These are phyloP conservation scores for Diplogelasinospora grovesii DNA, from an alignment of 495 filamentous ascomycete species.

Conservation along the genomic window DNA sequence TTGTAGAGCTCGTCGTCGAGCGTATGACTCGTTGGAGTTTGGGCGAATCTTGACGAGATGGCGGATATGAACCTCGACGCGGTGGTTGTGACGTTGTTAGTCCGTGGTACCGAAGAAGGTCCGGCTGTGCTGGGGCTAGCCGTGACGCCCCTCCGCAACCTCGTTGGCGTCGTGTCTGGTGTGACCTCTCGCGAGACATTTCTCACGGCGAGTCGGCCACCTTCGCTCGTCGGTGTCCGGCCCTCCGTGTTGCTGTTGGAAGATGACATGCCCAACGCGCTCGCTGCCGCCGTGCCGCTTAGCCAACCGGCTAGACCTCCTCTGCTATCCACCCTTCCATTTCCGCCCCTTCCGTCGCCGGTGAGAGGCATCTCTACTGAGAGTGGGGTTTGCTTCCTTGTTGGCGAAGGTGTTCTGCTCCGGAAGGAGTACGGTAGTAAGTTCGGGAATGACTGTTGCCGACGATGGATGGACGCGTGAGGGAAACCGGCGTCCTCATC, in stretches of 20 bases:
- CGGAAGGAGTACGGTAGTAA: slow-evolving; percentile 27
- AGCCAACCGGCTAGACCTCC: slow-evolving; percentile 30
- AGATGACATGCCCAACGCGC: slow-evolving; percentile 11
- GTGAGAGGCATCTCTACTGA: slow-evolving; percentile 37
- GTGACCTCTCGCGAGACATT: slow-evolving; percentile 7
- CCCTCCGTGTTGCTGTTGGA: slow-evolving; percentile 1
- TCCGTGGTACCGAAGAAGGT: slow-evolving; percentile 12
- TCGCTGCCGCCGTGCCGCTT: slow-evolving; percentile 18
- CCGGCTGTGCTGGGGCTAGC: slow-evolving; percentile 1
- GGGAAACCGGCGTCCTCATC: slow-evolving; percentile 21
- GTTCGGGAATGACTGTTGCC: slow-evolving; percentile 37
- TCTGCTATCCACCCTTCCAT: slow-evolving; percentile 20
- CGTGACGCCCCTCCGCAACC: slow-evolving; percentile 14
- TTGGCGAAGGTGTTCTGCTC: slow-evolving; percentile 27
- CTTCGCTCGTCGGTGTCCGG: too few relatives aligned
- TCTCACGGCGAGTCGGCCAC: too few relatives aligned
- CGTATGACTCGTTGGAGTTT: slow-evolving; percentile 18
- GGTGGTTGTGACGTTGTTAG: slow-evolving; percentile 21
- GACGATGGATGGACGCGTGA: slow-evolving; percentile 18
- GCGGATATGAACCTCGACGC: slow-evolving; percentile 41
- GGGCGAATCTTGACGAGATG: slow-evolving; percentile 34
- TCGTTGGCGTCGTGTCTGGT: slow-evolving; percentile 27
- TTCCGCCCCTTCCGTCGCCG: slow-evolving; percentile 27
- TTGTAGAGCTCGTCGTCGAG: slow-evolving; percentile 56
- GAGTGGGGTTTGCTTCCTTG: slow-evolving; percentile 18